Percentiles rank a stretch among this genome's conserved stretches.
phyloP scores from a whole-genome alignment of 129 eudicot species.

The Solidago caesia region DNA sequence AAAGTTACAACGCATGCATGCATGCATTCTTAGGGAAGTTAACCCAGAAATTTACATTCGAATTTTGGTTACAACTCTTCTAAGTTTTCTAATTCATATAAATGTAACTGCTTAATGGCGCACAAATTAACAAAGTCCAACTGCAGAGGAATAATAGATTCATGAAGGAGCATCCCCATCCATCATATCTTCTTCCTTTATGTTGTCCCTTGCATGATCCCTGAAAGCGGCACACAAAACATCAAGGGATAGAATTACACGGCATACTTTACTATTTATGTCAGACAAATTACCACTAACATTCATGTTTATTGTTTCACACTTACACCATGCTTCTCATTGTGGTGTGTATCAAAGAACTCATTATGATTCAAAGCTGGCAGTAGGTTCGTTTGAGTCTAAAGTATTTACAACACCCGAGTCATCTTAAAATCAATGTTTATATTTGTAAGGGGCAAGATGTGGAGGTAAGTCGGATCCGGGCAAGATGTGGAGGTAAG shows the following conservation, averaged over 20 bases:
- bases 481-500: background rate
- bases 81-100: constrained; percentile 15
- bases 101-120: constrained; percentile 22
- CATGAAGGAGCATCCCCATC: constrained; percentile 30
- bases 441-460: background rate
- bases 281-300: background rate
- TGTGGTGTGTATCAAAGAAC: background rate
- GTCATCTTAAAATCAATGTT: background rate
- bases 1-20: constrained; percentile 20
- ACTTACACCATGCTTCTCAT: background rate
- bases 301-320: background rate
- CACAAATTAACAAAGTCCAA: constrained; percentile 8
- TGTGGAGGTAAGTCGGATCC: background rate
- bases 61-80: constrained; percentile 22
- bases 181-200: constrained; percentile 35
- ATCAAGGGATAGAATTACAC: background rate
- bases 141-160: background rate
- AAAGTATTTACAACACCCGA: background rate
- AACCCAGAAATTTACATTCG: constrained; percentile 32
- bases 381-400: background rate
- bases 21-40: constrained; percentile 16
- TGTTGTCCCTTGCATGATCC: constrained; percentile 29
- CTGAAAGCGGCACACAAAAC: constrained; percentile 18
- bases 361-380: background rate
- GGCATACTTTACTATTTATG: background rate